These are phyloP conservation scores for Plasmodium chabaudi DNA, from an alignment of 169 alveolate genomes.

Conservation along the genomic window DNA sequence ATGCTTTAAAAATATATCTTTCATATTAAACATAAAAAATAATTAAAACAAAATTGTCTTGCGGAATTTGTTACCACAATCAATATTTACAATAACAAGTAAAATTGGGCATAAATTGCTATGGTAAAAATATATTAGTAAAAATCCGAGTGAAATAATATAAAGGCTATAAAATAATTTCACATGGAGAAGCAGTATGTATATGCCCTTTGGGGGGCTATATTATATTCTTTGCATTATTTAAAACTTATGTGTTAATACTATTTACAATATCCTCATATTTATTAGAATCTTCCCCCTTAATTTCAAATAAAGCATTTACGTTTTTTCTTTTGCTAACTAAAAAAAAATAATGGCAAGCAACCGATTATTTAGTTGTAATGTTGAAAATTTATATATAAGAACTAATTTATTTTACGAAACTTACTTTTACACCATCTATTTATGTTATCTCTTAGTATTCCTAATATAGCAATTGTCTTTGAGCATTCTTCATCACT, in stretches of 20 bases:
- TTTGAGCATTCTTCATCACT: constrained; percentile 75
- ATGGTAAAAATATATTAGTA: not conserved
- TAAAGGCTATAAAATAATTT: not conserved
- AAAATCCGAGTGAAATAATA: not conserved
- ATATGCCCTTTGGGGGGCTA: not conserved
- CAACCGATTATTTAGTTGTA: not conserved
- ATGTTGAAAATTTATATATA: not conserved
- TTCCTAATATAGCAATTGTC: constrained; percentile 67
- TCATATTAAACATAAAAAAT: no score
- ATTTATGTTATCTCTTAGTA: constrained; percentile 68
- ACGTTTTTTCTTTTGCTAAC: constrained; percentile 75
- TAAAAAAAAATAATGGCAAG: constrained; percentile 1
- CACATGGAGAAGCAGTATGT: not conserved
- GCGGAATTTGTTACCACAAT: no score
- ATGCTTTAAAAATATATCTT: no score
- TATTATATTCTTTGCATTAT: constrained; percentile 4
- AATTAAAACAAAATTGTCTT: no score
- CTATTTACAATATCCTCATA: constrained; percentile 61
- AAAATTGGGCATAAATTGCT: not conserved
- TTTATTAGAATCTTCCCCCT: constrained; percentile 62
- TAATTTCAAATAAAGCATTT: constrained; percentile 70
- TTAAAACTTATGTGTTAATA: constrained; percentile 32
- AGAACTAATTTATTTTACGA: not conserved
- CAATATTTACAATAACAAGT: no score
- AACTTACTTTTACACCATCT: constrained; percentile 75